These are phyloP conservation scores for Epichloe gansuensis DNA, from an alignment of 2,329 filamentous ascomycete genomes.

Conservation along the genomic window DNA sequence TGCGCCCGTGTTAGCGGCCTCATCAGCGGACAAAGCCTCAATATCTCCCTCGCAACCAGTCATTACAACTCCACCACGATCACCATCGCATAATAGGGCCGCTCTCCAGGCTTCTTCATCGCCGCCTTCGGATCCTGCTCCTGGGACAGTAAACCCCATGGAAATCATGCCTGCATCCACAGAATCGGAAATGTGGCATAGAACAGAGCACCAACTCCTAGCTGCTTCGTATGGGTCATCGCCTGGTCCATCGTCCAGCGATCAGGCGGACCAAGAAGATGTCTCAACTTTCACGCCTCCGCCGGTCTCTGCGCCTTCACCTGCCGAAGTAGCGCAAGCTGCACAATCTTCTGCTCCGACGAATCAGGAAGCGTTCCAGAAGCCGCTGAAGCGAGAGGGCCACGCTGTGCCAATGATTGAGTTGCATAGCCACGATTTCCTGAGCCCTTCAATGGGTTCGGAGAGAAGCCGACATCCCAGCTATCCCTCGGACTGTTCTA, in stretches of 20 bases:
- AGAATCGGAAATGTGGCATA: conserved; percentile 24
- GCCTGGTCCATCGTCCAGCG: conserved; percentile 4
- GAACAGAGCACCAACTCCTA: conserved; percentile 24
- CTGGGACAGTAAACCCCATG: conserved; percentile 40
- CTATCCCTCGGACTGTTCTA: conserved; percentile 29
- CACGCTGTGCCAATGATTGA: conserved; percentile 14
- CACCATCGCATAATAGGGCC: not conserved
- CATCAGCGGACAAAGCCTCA: conserved; percentile 5
- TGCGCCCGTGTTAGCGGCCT: conserved; percentile 8
- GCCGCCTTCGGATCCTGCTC: conserved; percentile 22
- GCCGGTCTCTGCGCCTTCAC: conserved; percentile 10
- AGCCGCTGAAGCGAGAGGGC: conserved; percentile 9
- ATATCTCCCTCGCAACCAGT: not conserved
- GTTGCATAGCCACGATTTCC: conserved; percentile 13
- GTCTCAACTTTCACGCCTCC: conserved; percentile 6
- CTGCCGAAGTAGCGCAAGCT: conserved; percentile 12
- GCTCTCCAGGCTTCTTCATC: conserved; percentile 15
- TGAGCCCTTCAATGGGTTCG: conserved; percentile 12
- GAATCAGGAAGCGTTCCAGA: conserved; percentile 3
- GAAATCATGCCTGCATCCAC: conserved; percentile 36
- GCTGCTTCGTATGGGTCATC: conserved; percentile 16
- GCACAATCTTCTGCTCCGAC: conserved; percentile 17
- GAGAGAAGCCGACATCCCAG: conserved; percentile 18
- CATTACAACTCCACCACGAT: conserved; percentile 1
- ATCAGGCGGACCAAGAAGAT: conserved; percentile 2